Percentiles rank a stretch among this genome's conserved stretches.
Evolutionary conservation across 1,139 yeast genomes (phyloP).

Genomic region (Lipomyces yarrowii): DNA sequence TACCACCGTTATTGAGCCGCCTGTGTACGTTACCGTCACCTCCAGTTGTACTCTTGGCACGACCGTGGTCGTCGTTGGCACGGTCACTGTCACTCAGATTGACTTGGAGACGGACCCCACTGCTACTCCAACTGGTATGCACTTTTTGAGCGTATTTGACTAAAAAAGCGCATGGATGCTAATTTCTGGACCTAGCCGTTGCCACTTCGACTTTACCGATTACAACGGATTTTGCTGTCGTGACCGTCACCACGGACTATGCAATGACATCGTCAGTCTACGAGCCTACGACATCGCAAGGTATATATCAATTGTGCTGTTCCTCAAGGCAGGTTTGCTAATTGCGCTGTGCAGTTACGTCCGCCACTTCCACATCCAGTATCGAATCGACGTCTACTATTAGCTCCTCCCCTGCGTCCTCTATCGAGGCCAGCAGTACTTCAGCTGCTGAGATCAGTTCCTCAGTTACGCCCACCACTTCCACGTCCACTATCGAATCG

Average conservation of each 20-base stretch:
- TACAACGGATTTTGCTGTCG: not conserved
- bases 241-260: not conserved
- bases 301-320: not conserved
- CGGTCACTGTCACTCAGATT: slow-evolving; percentile 16
- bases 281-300: not conserved
- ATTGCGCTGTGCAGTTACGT: not conserved
- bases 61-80: slow-evolving; percentile 24
- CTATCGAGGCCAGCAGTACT: not conserved
- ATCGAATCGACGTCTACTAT: not conserved
- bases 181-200: not conserved
- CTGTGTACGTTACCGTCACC: slow-evolving; percentile 34
- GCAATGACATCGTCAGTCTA: not conserved
- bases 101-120: not conserved
- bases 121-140: not conserved
- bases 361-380: not conserved
- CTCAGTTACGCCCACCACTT: too few relatives aligned
- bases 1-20: slow-evolving; percentile 33
- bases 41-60: slow-evolving; percentile 14
- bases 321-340: not conserved
- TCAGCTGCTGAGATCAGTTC: not conserved
- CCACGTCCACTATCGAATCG: too few relatives aligned
- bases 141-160: not conserved
- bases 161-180: not conserved
- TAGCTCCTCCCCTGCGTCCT: not conserved
- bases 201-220: not conserved